Evolutionary conservation across 441 rosid genomes (phyloP), one percentile per base, ranked within the genome.

Genomic region (Erysimum pusillum): DNA sequence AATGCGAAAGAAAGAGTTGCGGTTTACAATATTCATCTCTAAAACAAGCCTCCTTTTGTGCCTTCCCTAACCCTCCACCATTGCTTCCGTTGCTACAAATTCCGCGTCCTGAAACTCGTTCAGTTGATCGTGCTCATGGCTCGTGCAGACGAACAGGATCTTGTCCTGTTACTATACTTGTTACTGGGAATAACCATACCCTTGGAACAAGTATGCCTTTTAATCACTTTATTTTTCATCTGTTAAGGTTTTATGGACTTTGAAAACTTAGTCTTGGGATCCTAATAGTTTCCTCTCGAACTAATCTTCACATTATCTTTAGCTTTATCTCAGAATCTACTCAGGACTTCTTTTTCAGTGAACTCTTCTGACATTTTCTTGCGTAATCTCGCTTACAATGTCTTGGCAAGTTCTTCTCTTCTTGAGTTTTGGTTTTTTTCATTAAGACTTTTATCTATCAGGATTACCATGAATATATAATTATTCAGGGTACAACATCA

Each of bases 11-110:
- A 85, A 82, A 84, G 87, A 76, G 73, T 52, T 94, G 98, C 58
- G 98, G 96, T 63, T 20, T 88, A 61, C 67, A 87, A 75, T 83
- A 83, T 81, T 94, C 98, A 3, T 56, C 76, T 59, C 4, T 18
- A 34, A 83, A 67, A 64, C 93, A 92, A 85, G 91, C 66, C 12
- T 13, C 20, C 22, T 74, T 68, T 63, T 91, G 99, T 80, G 68
- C 92, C 9, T 79, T 88, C 75, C 82, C 76, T 10, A 80, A 39
- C 18, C 97, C 99, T 56, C 89, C 85, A 7, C 71, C 71, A 44
- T 84, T 97, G 90, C 94, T 96, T 61, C 90, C 97, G 5, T 31
- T 96, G 54, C 78, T 96, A 53, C 97, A 86, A 56, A 77, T 91
- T 51, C 99, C 98, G 6, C 84, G 71, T 67, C 87, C 90, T 22